Base-by-base conservation (phyloP, 108 stramenopile species). In the Tribonema minus region DNA sequence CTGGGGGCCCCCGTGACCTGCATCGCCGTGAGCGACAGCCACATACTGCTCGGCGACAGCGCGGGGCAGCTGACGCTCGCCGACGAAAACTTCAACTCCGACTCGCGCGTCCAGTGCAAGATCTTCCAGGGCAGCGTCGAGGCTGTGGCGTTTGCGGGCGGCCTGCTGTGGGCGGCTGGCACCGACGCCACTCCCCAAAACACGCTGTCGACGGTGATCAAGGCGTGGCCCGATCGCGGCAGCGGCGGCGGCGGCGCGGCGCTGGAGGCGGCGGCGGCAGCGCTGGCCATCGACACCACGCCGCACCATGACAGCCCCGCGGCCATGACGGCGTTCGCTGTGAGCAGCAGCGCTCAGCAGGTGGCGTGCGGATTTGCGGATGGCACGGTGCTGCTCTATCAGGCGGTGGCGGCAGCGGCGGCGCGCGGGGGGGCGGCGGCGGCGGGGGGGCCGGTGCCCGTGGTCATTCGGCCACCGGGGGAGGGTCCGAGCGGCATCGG, bases 1-100 rank as follows among this genome's bases (percentile, higher is more conserved):
- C 66, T 76, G 1, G 67, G 65, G 26, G 62, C 74, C 26, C 31
- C 64, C 25, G 74, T 75, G 64, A 62, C 74, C 40, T 75, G 74
- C 46, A 75, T 75, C 64, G 41, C 64, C 46, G 73, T 54, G 20
- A 29, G 30, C 40, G 40, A 41, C 5, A 41, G 40, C 40, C 40
- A 41, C 5, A 41, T 41, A 41, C 40, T 41, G 40, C 40, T 41
- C 7, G 74, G 74, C 34, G 74, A 66, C 39, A 33, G 40, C 0
- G 37, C 41, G 28, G 74, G 74, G 37, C 61, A 46, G 30, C 64
- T 75, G n/a, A 75, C 74, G 32, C 28, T 75, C 27, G 64, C 74
- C 26, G 74, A 75, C 62, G 26, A 41, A 33, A 64, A 67, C 64
- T 61, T 75, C 2, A 38, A 41, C 63, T n/a, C n/a, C n/a, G n/a